A percentile compares a stretch with the other conserved stretches of the same genome.
Evolutionary conservation across 169 alveolate species (phyloP).

Genomic region (Theileria parva): DNA sequence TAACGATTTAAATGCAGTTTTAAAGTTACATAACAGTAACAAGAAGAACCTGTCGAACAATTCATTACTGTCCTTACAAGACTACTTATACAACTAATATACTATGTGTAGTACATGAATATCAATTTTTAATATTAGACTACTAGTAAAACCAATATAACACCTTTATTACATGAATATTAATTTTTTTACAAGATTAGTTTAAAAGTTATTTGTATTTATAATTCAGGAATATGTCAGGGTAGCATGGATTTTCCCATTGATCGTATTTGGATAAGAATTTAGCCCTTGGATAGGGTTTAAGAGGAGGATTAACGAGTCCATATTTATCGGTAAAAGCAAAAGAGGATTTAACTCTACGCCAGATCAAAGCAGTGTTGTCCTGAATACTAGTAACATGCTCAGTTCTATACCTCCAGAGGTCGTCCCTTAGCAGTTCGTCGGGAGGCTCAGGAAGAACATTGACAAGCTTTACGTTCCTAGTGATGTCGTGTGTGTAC

Average conservation of each 20-base stretch:
- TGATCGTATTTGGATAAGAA: conserved; percentile 70
- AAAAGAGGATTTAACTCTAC: conserved; percentile 71
- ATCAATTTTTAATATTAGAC: background rate
- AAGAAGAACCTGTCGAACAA: conserved; percentile 10
- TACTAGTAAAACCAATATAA: conserved; percentile 10
- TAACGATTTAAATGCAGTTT: conserved; percentile 19
- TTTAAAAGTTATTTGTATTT: conserved; percentile 23
- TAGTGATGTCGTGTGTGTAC: conserved; percentile 79
- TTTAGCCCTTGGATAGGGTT: conserved; percentile 81
- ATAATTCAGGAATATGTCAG: conserved; percentile 60
- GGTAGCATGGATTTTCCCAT: conserved; percentile 80
- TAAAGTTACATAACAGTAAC: conserved; percentile 7
- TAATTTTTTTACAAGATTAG: background rate
- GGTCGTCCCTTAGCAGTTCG: conserved; percentile 79
- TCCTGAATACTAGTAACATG: conserved; percentile 83
- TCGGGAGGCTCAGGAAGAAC: conserved; percentile 84
- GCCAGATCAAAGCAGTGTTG: conserved; percentile 72
- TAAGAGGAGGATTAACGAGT: conserved; percentile 72
- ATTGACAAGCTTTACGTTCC: conserved; percentile 78
- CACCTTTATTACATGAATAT: no score
- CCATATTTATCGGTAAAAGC: conserved; percentile 14
- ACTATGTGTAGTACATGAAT: background rate
- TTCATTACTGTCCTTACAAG: conserved; percentile 18
- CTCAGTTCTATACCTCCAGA: conserved; percentile 88
- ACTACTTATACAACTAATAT: conserved; percentile 19